phyloP scores from a whole-genome alignment of 352 stramenopile genomes.

The Globisporangium spiculum region DNA sequence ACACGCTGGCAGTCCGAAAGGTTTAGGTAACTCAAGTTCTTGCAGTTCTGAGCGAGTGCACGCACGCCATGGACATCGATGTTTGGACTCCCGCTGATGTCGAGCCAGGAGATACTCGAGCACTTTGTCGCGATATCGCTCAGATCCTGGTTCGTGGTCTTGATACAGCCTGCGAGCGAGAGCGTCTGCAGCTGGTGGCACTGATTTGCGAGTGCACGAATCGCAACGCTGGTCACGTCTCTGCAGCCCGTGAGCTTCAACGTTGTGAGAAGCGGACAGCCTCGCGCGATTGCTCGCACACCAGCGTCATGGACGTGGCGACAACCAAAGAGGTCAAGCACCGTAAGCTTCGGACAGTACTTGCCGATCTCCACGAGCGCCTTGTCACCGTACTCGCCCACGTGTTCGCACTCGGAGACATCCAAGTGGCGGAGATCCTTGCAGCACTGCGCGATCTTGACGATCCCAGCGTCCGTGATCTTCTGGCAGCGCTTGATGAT shows the following conservation, averaged over 20 bases:
- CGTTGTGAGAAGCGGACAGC: conserved; percentile 82
- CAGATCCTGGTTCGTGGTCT: conserved; percentile 80
- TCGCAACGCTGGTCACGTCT: conserved; percentile 69
- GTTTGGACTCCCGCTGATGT: conserved; percentile 77
- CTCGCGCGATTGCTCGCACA: conserved; percentile 75
- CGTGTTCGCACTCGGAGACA: conserved; percentile 79
- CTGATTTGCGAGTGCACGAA: conserved; percentile 68
- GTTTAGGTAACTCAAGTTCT: conserved; percentile 60
- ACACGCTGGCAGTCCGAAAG: conserved; percentile 77
- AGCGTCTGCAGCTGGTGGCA: conserved; percentile 72
- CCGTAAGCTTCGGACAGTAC: conserved; percentile 67
- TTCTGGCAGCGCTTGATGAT: conserved; percentile 77
- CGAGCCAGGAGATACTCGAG: conserved; percentile 64
- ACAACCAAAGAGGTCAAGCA: conserved; percentile 87
- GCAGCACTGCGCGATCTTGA: conserved; percentile 87
- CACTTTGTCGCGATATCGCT: conserved; percentile 48
- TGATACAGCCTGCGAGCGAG: conserved; percentile 80
- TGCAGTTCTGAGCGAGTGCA: conserved; percentile 58
- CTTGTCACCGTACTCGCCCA: conserved; percentile 92
- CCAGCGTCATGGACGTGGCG: conserved; percentile 84
- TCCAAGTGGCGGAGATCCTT: conserved; percentile 77
- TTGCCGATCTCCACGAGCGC: conserved; percentile 87
- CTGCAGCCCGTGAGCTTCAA: conserved; percentile 86
- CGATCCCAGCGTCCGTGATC: conserved; percentile 82
- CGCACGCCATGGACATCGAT: conserved; percentile 58